A percentile compares a stretch with the other conserved stretches of the same genome.
These are phyloP conservation scores for Aspergillus sp. DNA, from an alignment of 2,329 filamentous ascomycete genomes.

Conservation along the genomic window DNA sequence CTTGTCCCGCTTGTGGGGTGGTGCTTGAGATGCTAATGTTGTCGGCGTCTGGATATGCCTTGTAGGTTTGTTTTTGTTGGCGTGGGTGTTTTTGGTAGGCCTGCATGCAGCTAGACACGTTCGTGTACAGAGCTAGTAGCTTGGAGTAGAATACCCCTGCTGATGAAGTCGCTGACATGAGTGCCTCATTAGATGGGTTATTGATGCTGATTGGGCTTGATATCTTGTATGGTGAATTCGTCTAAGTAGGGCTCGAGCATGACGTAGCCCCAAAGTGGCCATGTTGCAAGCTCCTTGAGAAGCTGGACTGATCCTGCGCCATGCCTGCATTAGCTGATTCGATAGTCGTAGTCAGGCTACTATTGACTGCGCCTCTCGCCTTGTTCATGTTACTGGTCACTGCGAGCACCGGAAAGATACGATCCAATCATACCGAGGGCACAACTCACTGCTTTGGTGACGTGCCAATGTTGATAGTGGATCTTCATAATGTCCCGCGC, in stretches of 20 bases:
- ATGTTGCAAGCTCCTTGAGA: constrained; percentile 29
- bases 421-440: constrained; percentile 35
- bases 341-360: background rate
- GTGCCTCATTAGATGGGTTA: constrained; percentile 39
- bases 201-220: constrained; percentile 43
- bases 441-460: constrained; percentile 30
- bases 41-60: constrained; percentile 29
- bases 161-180: constrained; percentile 36
- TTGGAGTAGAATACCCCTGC: constrained; percentile 39
- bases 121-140: constrained; percentile 50
- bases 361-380: constrained; percentile 39
- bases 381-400: constrained; percentile 37
- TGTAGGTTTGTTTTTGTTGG: constrained; percentile 33
- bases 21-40: constrained; percentile 28
- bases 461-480: constrained; percentile 38
- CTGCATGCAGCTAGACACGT: constrained; percentile 48
- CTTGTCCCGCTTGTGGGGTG: constrained; percentile 11
- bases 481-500: constrained; percentile 32
- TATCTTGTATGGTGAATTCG: constrained; percentile 37
- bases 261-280: constrained; percentile 37
- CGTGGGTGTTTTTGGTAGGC: constrained; percentile 46
- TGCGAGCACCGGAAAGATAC: constrained; percentile 39
- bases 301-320: constrained; percentile 42
- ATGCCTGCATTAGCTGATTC: constrained; percentile 3
- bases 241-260: constrained; percentile 49